These are phyloP conservation scores for Volutella citrinella DNA, from an alignment of 2,329 filamentous ascomycete genomes.

Conservation along the genomic window DNA sequence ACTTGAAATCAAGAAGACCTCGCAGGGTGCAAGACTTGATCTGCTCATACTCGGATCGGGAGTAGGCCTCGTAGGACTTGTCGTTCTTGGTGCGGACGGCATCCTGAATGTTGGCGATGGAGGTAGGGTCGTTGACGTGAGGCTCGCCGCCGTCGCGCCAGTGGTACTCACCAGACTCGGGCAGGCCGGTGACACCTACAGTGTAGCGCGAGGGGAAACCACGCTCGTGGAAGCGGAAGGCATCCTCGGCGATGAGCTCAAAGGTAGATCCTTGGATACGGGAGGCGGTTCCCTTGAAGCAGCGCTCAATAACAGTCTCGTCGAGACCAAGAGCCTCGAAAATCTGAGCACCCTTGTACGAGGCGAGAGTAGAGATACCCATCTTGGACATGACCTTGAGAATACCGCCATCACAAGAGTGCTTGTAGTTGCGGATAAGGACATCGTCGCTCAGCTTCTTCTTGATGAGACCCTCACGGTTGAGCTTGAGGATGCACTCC, in stretches of 20 bases:
- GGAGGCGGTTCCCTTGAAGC: conserved; percentile 91
- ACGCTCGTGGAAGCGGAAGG: conserved; percentile 90
- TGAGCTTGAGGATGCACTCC: conserved; percentile 96
- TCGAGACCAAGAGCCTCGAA: conserved; percentile 95
- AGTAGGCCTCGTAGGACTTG: conserved; percentile 97
- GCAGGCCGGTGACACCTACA: conserved; percentile 71
- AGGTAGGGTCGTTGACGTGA: conserved; percentile 91
- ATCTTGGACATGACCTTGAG: conserved; percentile 99
- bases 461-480: conserved; percentile 87
- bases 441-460: conserved; percentile 81
- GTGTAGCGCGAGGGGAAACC: conserved; percentile 83
- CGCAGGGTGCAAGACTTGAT: conserved; percentile 96
- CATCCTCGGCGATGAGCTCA: conserved; percentile 88
- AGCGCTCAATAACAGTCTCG: conserved; percentile 86
- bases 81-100: conserved; percentile 96
- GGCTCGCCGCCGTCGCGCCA: conserved; percentile 96
- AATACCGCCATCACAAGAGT: conserved; percentile 93
- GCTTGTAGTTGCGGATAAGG: conserved; percentile 93
- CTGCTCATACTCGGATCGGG: conserved; percentile 86
- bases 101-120: conserved; percentile 96
- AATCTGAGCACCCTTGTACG: conserved; percentile 97
- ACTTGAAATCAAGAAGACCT: conserved; percentile 93
- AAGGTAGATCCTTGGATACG: conserved; percentile 94
- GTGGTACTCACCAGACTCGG: conserved; percentile 95
- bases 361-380: conserved; percentile 95